These are phyloP conservation scores for Ceratobasidium sp. DNA, from an alignment of 1,284 basidiomycete species.

Conservation along the genomic window DNA sequence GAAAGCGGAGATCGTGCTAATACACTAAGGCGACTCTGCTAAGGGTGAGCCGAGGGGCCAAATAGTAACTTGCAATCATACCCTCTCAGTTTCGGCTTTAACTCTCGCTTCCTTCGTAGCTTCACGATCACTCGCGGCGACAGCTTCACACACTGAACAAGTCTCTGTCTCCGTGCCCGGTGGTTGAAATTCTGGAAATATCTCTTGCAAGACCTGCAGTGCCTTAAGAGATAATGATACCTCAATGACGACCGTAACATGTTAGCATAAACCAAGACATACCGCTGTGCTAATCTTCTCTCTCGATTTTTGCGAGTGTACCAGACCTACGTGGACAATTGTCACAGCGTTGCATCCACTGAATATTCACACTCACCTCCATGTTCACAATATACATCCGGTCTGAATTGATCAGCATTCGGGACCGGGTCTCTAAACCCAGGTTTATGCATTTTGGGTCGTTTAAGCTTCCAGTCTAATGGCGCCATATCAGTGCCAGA, in stretches of 20 bases:
- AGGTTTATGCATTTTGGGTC: conserved; percentile 42
- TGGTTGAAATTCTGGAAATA: conserved; percentile 33
- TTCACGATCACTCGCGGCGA: conserved; percentile 25
- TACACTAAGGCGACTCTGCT: conserved; percentile 1
- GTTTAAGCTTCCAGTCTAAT: conserved; percentile 41
- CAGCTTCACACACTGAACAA: conserved; percentile 18
- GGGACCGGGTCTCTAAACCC: conserved; percentile 41
- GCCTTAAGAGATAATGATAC: background rate
- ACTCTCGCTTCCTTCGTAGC: conserved; percentile 13
- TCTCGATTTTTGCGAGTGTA: conserved; percentile 14
- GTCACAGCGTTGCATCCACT: background rate
- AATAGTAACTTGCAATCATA: background rate
- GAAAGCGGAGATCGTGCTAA: conserved; percentile 5
- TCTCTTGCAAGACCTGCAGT: conserved; percentile 11
- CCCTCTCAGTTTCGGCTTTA: conserved; percentile 31
- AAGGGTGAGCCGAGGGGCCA: background rate
- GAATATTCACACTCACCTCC: background rate
- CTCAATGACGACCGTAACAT: background rate
- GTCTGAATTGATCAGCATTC: conserved; percentile 9
- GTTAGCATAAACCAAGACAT: background rate
- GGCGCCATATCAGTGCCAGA: background rate
- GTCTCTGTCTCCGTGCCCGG: conserved; percentile 4
- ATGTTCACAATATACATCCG: conserved; percentile 43
- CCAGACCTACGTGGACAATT: background rate
- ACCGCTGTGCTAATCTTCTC: conserved; percentile 29